phyloP scores from a whole-genome alignment of 1,139 yeast species.

The Scheffersomyces segobiensis region DNA sequence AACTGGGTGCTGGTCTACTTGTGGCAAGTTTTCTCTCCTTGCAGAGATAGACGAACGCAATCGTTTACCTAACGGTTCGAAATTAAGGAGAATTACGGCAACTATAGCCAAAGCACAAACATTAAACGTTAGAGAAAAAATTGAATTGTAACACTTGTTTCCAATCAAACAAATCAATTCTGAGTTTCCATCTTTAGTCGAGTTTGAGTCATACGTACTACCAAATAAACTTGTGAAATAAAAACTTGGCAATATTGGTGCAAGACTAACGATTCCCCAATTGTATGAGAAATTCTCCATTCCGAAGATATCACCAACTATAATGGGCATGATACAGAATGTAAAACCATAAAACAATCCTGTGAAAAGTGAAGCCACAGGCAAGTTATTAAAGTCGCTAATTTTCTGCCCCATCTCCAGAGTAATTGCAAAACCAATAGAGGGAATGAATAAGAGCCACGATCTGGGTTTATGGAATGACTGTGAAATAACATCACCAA shows the following conservation, averaged over 20 bases:
- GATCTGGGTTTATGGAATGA: constrained; percentile 44
- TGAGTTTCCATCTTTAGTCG: constrained; percentile 10
- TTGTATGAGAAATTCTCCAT: constrained; percentile 53
- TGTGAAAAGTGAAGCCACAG: constrained; percentile 41
- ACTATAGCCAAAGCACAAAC: constrained; percentile 27
- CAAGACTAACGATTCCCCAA: constrained; percentile 58
- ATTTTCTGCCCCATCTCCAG: constrained; percentile 43
- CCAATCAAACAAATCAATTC: constrained; percentile 36
- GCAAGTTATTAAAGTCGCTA: constrained; percentile 28
- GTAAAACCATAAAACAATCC: constrained; percentile 62
- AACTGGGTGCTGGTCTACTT: neutral
- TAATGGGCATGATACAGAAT: constrained; percentile 57
- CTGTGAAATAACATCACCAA: constrained; percentile 52
- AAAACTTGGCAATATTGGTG: constrained; percentile 55
- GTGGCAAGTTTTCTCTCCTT: constrained; percentile 2
- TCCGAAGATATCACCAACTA: constrained; percentile 61
- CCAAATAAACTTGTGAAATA: constrained; percentile 56
- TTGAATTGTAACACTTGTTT: constrained; percentile 42
- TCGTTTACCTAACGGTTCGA: constrained; percentile 11
- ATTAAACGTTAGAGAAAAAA: constrained; percentile 37
- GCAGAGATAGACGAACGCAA: neutral
- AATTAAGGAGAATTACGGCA: constrained; percentile 27
- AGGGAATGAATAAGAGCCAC: constrained; percentile 49
- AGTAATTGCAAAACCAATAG: constrained; percentile 38
- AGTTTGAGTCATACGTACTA: constrained; percentile 47